Conservation (phyloP, 257 asterid species). For the Forsythia suspensa region DNA sequence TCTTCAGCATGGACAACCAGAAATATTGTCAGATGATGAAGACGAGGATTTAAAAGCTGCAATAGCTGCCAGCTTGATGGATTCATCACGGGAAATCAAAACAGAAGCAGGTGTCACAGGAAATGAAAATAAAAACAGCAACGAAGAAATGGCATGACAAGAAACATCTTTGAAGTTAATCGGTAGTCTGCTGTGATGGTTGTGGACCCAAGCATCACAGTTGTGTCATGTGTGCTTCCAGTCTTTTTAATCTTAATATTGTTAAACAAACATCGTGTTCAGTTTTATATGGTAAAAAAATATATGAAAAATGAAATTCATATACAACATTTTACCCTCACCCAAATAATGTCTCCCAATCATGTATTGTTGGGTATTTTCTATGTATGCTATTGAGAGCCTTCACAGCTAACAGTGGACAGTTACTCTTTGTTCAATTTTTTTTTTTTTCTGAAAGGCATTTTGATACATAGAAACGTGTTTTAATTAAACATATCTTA, state of each 20-base stretch:
- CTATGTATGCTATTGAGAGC: not conserved
- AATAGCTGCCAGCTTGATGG: conserved; percentile 87
- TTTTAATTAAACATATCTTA: no score
- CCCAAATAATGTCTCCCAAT: not conserved
- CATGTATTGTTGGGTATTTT: not conserved
- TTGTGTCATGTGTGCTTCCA: not conserved
- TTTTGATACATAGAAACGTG: not conserved
- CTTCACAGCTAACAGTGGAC: not conserved
- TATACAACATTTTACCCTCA: not conserved
- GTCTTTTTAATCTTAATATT: not conserved
- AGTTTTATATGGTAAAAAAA: not conserved
- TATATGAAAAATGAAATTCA: not conserved
- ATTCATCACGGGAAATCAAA: conserved; percentile 44
- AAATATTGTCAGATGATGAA: conserved; percentile 32
- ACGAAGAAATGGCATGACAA: conserved; percentile 28
- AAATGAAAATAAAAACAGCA: conserved; percentile 8
- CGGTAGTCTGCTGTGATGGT: not conserved
- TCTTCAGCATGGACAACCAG: conserved; percentile 20
- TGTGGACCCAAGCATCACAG: not conserved
- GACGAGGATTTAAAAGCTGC: conserved; percentile 98
- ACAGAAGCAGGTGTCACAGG: conserved; percentile 23
- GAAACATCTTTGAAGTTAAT: not conserved
- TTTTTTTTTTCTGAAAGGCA: not conserved
- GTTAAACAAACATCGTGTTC: not conserved
- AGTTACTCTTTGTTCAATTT: not conserved